These are phyloP conservation scores for Exophiala aquamarina DNA, from an alignment of 2,329 filamentous ascomycete genomes.

Conservation along the genomic window DNA sequence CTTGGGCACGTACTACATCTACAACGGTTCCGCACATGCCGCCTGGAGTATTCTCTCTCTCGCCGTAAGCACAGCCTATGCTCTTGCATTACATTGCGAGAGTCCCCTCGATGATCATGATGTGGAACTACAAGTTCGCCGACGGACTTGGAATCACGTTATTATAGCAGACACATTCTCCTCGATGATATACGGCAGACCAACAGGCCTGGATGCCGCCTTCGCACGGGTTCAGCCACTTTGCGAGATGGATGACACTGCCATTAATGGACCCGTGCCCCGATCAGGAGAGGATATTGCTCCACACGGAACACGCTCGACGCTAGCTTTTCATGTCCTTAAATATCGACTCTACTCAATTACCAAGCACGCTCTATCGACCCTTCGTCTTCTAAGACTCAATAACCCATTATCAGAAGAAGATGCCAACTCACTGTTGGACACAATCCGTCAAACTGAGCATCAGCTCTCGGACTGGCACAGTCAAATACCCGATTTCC, in stretches of 20 bases:
- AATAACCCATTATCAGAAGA: conserved; percentile 7
- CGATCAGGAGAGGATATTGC: background rate
- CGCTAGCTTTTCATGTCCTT: conserved; percentile 30
- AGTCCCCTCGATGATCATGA: conserved; percentile 6
- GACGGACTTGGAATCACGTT: conserved; percentile 33
- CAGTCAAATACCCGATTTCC: conserved; percentile 4
- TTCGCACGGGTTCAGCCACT: conserved; percentile 28
- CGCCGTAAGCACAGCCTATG: conserved; percentile 25
- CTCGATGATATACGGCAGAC: conserved; percentile 33
- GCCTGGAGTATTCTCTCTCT: conserved; percentile 27
- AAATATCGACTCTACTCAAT: conserved; percentile 33
- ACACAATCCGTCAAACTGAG: conserved; percentile 7
- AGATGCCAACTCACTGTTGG: conserved; percentile 6
- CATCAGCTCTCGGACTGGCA: conserved; percentile 7
- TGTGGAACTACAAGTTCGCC: conserved; percentile 29
- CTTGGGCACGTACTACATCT: conserved; percentile 31
- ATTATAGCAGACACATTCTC: conserved; percentile 32
- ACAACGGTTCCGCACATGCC: conserved; percentile 24
- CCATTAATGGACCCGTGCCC: conserved; percentile 1
- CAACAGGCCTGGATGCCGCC: conserved; percentile 30
- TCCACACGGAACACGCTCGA: background rate
- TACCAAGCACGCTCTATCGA: conserved; percentile 28
- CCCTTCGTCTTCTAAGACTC: conserved; percentile 28
- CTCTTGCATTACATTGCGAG: conserved; percentile 22
- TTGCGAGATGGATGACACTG: conserved; percentile 29